Conservation (phyloP, 106 monocot genomes). For the Triglochin maritima region DNA sequence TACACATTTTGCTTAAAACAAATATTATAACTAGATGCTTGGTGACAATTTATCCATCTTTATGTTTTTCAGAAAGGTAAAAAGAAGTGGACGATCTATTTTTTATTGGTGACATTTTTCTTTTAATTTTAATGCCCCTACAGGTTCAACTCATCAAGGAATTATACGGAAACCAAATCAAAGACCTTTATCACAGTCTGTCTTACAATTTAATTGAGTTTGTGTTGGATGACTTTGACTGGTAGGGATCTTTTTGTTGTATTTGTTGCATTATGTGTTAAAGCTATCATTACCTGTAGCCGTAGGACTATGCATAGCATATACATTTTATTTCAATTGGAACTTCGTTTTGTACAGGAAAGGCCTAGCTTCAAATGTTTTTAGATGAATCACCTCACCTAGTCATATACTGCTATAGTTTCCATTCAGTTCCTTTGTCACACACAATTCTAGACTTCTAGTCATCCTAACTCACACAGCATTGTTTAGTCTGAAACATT, state of each 20-base stretch:
- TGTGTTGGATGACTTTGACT: constrained; percentile 75
- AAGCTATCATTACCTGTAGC: not conserved
- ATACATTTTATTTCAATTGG: too few relatives aligned
- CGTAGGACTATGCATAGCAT: too few relatives aligned
- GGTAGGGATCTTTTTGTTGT: constrained; percentile 32
- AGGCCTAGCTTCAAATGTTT: too few relatives aligned
- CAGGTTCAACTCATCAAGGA: constrained; percentile 91
- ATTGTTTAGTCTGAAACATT: too few relatives aligned
- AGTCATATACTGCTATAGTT: too few relatives aligned
- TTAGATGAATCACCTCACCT: too few relatives aligned
- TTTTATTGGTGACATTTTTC: not conserved
- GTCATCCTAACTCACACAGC: too few relatives aligned
- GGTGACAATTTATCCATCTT: too few relatives aligned
- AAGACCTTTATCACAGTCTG: constrained; percentile 72
- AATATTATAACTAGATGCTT: not conserved
- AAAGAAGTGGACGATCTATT: not conserved
- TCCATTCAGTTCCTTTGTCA: too few relatives aligned
- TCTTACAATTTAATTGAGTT: constrained; percentile 89
- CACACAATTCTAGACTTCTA: too few relatives aligned
- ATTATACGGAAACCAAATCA: constrained; percentile 83
- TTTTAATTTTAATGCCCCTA: constrained; percentile 2
- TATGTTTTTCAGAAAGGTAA: too few relatives aligned
- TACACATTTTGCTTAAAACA: not conserved
- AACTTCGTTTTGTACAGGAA: too few relatives aligned
- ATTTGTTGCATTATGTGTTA: not conserved